These are phyloP conservation scores for Penicillium sumatraense DNA, from an alignment of 2,329 filamentous ascomycete species.

Conservation along the genomic window DNA sequence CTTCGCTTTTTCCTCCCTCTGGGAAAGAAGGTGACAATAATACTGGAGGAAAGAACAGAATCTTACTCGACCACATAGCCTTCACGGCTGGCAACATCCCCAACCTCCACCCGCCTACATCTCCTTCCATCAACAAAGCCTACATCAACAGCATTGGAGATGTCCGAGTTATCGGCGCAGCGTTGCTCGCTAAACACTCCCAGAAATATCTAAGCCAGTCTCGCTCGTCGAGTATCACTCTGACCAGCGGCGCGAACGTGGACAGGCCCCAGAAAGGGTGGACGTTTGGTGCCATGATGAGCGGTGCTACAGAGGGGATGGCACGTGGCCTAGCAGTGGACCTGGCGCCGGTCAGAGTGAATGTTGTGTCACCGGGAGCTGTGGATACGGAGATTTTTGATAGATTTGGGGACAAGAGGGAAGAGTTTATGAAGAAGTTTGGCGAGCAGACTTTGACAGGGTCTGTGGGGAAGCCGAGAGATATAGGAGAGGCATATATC, in stretches of 20 bases:
- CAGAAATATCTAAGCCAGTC: not conserved
- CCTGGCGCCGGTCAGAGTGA: slow-evolving; percentile 4
- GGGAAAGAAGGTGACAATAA: too few relatives aligned
- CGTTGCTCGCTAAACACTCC: not conserved
- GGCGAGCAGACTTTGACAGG: too few relatives aligned
- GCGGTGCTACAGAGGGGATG: not conserved
- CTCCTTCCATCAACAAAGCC: not conserved
- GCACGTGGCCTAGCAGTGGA: slow-evolving; percentile 1
- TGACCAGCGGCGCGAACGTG: not conserved
- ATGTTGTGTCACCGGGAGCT: slow-evolving; percentile 3
- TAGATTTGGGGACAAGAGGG: too few relatives aligned
- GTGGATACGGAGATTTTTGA: slow-evolving; percentile 2
- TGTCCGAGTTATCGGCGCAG: not conserved
- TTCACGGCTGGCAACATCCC: not conserved
- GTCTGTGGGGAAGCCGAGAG: too few relatives aligned
- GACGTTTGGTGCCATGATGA: not conserved
- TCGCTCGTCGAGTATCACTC: not conserved
- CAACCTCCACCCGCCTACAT: not conserved
- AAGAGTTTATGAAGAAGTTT: too few relatives aligned
- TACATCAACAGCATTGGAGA: not conserved
- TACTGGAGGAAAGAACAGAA: not conserved
- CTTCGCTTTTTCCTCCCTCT: too few relatives aligned
- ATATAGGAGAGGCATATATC: too few relatives aligned
- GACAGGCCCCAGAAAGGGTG: not conserved
- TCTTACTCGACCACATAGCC: not conserved